Percentiles rank a stretch among this genome's conserved stretches.
Conservation (phyloP, 1,284 basidiomycete species). For the Rhodotorula sp. region DNA sequence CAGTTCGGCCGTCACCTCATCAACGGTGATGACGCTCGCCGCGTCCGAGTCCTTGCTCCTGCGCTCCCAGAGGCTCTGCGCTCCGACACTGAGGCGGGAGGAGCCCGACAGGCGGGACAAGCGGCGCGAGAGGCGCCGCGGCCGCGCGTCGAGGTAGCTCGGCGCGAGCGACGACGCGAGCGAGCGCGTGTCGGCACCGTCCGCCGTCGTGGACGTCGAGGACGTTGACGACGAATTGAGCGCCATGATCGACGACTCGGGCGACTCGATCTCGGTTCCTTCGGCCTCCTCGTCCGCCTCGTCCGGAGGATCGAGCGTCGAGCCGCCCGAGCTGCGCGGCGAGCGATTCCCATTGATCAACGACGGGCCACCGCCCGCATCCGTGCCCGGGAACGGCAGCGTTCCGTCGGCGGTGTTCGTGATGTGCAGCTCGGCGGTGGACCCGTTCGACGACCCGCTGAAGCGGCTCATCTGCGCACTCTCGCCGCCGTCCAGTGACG, state of each 20-base stretch:
- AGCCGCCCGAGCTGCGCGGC: conserved; percentile 23
- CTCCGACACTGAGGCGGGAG: conserved; percentile 25
- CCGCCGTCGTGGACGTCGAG: conserved; percentile 9
- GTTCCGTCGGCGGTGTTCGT: background rate
- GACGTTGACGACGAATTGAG: conserved; percentile 12
- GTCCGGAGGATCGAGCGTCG: conserved; percentile 29
- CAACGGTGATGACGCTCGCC: conserved; percentile 89
- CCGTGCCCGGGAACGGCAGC: background rate
- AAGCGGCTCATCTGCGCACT: conserved; percentile 59
- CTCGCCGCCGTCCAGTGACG: background rate
- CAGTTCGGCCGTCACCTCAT: conserved; percentile 96
- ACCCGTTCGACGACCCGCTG: conserved; percentile 70
- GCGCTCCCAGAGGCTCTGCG: conserved; percentile 34
- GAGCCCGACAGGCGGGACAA: conserved; percentile 27
- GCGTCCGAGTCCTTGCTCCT: conserved; percentile 60
- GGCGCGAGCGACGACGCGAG: conserved; percentile 29
- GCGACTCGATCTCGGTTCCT: background rate
- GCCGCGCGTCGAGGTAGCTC: conserved; percentile 19
- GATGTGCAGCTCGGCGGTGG: conserved; percentile 44
- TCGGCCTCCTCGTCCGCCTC: conserved; percentile 29
- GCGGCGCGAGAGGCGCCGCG: conserved; percentile 18
- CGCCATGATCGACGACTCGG: conserved; percentile 20
- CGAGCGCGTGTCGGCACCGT: conserved; percentile 21
- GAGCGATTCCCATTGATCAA: conserved; percentile 8
- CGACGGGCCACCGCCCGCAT: conserved; percentile 52